These are phyloP conservation scores for Platanthera zijinensis DNA, from an alignment of 106 monocot genomes.

Conservation along the genomic window DNA sequence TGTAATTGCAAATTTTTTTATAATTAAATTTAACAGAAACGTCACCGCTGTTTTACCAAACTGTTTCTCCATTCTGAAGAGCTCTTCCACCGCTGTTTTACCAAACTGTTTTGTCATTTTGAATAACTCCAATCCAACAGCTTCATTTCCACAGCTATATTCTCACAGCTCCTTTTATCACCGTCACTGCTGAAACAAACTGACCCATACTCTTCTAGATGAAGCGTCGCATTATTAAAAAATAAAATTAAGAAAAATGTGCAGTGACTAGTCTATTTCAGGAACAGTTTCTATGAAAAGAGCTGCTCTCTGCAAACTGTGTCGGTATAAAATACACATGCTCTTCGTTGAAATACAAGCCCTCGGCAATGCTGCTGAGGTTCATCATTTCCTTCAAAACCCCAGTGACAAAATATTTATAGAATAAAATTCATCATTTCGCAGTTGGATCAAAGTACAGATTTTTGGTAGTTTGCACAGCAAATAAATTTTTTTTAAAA, in stretches of 20 bases:
- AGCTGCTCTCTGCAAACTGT: conserved; percentile 3
- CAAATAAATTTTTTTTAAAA: background rate
- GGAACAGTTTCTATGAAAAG: conserved; percentile 10
- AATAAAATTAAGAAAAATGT: background rate
- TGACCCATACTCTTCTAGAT: too few relatives aligned
- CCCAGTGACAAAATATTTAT: background rate
- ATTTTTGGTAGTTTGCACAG: conserved; percentile 1
- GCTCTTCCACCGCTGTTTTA: too few relatives aligned
- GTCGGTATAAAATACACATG: background rate
- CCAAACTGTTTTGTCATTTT: too few relatives aligned
- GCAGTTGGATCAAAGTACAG: background rate
- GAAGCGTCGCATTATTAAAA: background rate
- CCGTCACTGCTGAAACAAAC: too few relatives aligned
- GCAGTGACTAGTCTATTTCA: conserved; percentile 7
- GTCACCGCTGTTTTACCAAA: too few relatives aligned
- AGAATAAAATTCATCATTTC: background rate
- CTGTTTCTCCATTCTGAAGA: too few relatives aligned
- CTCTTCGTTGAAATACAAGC: background rate
- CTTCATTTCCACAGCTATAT: too few relatives aligned
- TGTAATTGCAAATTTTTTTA: too few relatives aligned
- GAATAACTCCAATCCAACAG: too few relatives aligned
- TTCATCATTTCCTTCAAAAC: conserved; percentile 5
- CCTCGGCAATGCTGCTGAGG: background rate
- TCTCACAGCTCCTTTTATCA: too few relatives aligned
- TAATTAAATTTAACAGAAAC: too few relatives aligned